Percentiles rank a stretch among this genome's conserved stretches.
Conservation (phyloP, 2,329 filamentous ascomycete species). For the Drechslera avenae region DNA sequence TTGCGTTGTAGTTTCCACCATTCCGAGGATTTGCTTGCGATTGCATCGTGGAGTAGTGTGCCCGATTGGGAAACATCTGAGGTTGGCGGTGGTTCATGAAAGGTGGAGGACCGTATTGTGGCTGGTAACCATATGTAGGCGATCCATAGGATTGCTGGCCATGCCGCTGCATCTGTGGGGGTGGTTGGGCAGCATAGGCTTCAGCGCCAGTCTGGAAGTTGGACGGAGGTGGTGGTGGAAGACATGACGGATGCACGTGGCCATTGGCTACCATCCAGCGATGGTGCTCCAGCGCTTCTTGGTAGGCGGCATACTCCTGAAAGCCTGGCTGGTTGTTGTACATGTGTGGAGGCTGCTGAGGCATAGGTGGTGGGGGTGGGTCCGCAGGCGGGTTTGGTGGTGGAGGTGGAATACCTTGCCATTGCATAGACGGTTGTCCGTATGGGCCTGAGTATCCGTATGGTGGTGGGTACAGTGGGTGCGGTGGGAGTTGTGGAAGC, state of each 20-base stretch:
- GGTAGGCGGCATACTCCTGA: conserved; percentile 18
- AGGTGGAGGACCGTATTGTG: conserved; percentile 3
- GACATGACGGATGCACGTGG: conserved; percentile 8
- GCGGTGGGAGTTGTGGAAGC: conserved; percentile 9
- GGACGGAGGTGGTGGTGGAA: conserved; percentile 14
- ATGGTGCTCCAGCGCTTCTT: conserved; percentile 24
- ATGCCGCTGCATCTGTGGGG: conserved; percentile 11
- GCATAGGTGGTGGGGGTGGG: neutral
- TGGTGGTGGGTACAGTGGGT: neutral
- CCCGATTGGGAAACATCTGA: conserved; percentile 18
- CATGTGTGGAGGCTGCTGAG: conserved; percentile 15
- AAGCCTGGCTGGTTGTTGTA: conserved; percentile 13
- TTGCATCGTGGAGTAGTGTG: conserved; percentile 21
- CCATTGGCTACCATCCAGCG: conserved; percentile 28
- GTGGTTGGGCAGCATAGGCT: conserved; percentile 1
- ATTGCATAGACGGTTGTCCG: conserved; percentile 12
- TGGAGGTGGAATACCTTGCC: conserved; percentile 12
- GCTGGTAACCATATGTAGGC: conserved; percentile 10
- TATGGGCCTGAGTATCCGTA: neutral
- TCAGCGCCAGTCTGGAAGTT: conserved; percentile 4
- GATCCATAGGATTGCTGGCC: conserved; percentile 8
- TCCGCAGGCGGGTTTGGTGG: neutral
- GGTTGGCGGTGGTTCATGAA: conserved; percentile 10
- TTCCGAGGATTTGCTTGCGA: conserved; percentile 16
- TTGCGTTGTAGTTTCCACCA: conserved; percentile 2